A percentile compares a stretch with the other conserved stretches of the same genome.
phyloP scores from a whole-genome alignment of 345 rosid genomes.

The Populus alba region DNA sequence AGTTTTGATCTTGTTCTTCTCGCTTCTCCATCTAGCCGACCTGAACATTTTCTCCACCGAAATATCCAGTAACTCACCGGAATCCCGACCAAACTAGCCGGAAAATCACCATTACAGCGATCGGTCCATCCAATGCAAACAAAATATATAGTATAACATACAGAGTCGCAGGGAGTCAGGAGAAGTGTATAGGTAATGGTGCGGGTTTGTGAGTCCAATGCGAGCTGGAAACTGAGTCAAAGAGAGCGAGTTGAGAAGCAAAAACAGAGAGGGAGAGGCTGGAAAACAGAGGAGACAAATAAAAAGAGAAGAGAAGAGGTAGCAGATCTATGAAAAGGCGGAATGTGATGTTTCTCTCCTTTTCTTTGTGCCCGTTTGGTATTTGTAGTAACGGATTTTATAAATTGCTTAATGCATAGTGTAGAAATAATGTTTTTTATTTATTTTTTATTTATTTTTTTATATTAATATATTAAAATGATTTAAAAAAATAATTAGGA shows the following conservation, averaged over 20 bases:
- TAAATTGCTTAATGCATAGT: no score
- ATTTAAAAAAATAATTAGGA: no score
- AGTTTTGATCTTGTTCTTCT: conserved; percentile 74
- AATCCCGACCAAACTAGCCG: conserved; percentile 24
- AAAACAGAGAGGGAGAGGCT: not conserved
- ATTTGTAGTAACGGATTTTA: no score
- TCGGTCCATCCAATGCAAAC: conserved; percentile 27
- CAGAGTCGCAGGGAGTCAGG: not conserved
- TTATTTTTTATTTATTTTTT: no score
- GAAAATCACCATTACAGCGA: conserved; percentile 33
- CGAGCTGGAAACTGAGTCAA: conserved; percentile 14
- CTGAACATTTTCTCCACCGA: conserved; percentile 55
- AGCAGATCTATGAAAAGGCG: conserved; percentile 48
- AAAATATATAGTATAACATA: not conserved
- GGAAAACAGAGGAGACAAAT: not conserved
- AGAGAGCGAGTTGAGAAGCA: conserved; percentile 10
- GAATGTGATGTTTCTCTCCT: not conserved
- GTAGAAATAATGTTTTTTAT: no score
- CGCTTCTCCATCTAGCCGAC: conserved; percentile 75
- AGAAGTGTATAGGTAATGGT: not conserved
- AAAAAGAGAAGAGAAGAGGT: conserved; percentile 7
- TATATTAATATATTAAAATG: no score
- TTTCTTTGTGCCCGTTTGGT: no score
- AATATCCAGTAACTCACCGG: conserved; percentile 21
- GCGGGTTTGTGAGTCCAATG: not conserved